phyloP scores from a whole-genome alignment of 2,329 filamentous ascomycete species.

The Clarireedia hainanense region DNA sequence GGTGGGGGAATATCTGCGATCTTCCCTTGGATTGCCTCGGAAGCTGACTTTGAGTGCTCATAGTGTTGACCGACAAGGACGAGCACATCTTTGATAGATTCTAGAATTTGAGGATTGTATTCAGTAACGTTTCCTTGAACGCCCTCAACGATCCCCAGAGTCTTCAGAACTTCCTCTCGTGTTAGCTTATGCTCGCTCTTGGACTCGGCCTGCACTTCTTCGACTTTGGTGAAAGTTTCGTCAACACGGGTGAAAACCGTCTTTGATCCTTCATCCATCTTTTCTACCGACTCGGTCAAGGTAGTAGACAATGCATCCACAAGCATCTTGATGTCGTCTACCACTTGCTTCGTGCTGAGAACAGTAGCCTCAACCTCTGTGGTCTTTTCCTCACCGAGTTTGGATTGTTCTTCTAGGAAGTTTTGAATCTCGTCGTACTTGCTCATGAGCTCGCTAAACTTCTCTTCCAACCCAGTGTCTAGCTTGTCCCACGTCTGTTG shows the following conservation, averaged over 20 bases:
- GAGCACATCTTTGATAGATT: slow-evolving; percentile 79
- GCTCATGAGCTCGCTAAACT: slow-evolving; percentile 66
- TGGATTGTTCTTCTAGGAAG: slow-evolving; percentile 64
- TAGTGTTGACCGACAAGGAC: slow-evolving; percentile 78
- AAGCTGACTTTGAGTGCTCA: slow-evolving; percentile 70
- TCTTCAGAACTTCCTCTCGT: slow-evolving; percentile 70
- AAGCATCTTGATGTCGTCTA: slow-evolving; percentile 79
- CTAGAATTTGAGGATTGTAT: slow-evolving; percentile 80
- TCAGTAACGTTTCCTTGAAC: slow-evolving; percentile 74
- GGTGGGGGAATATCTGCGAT: slow-evolving; percentile 46
- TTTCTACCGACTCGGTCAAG: slow-evolving; percentile 76
- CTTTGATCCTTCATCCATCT: slow-evolving; percentile 79
- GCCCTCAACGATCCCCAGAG: slow-evolving; percentile 63
- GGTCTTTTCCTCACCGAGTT: slow-evolving; percentile 66
- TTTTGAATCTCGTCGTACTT: slow-evolving; percentile 85
- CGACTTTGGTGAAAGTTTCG: slow-evolving; percentile 65
- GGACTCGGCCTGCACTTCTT: slow-evolving; percentile 64
- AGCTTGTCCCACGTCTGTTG: slow-evolving; percentile 48
- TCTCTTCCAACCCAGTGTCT: slow-evolving; percentile 51
- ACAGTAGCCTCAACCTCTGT: slow-evolving; percentile 66
- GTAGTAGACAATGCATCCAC: slow-evolving; percentile 78
- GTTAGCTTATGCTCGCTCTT: slow-evolving; percentile 78
- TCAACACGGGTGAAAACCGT: slow-evolving; percentile 79
- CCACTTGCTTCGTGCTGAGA: slow-evolving; percentile 65
- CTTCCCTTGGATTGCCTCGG: slow-evolving; percentile 46